Evolutionary conservation across 1,284 basidiomycete genomes (phyloP).

Genomic region (Microbotryomycetes sp.): DNA sequence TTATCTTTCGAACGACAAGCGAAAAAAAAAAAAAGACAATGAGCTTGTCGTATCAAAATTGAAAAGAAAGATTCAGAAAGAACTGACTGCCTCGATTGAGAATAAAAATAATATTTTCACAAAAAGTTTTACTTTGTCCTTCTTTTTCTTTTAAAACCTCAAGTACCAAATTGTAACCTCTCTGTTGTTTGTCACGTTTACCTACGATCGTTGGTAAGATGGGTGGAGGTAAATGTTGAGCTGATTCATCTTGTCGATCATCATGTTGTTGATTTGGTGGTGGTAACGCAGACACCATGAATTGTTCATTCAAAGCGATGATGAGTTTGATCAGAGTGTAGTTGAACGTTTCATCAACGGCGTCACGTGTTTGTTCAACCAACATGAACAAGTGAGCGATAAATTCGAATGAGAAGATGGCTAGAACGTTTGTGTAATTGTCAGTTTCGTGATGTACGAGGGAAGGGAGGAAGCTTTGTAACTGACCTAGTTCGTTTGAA

Average conservation of each 20-base stretch:
- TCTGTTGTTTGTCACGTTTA: slow-evolving; percentile 9
- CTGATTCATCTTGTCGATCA: slow-evolving; percentile 17
- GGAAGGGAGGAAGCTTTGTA: not conserved
- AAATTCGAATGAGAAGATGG: slow-evolving; percentile 71
- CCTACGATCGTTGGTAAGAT: slow-evolving; percentile 18
- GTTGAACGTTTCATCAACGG: slow-evolving; percentile 85
- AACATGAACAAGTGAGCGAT: slow-evolving; percentile 88
- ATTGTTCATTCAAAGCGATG: slow-evolving; percentile 92
- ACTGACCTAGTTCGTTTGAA: slow-evolving; percentile 64
- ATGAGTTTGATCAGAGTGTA: slow-evolving; percentile 90
- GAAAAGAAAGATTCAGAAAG: not conserved
- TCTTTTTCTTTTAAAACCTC: slow-evolving; percentile 73
- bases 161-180: slow-evolving; percentile 63
- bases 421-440: slow-evolving; percentile 43
- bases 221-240: slow-evolving; percentile 14
- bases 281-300: slow-evolving; percentile 67
- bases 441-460: not conserved
- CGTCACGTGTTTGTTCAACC: slow-evolving; percentile 81
- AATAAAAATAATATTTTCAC: slow-evolving; percentile 98
- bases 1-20: slow-evolving; percentile 50
- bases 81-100: slow-evolving; percentile 81
- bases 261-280: slow-evolving; percentile 28
- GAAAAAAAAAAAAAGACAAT: not conserved
- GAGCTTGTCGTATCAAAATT: not conserved
- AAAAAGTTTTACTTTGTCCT: slow-evolving; percentile 84